phyloP scores from a whole-genome alignment of 352 stramenopile species.

The Phytophthora megakarya region DNA sequence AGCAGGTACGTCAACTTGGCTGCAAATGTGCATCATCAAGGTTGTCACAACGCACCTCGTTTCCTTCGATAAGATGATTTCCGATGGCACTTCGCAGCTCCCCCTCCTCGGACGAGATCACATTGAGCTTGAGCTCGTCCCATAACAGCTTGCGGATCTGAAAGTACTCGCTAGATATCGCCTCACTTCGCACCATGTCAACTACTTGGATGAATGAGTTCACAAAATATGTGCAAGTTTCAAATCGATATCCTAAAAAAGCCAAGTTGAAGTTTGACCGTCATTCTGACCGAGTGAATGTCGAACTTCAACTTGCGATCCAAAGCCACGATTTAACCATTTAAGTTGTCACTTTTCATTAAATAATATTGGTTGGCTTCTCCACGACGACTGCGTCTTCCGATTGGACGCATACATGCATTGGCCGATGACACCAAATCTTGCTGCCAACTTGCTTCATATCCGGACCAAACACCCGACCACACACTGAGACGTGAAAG shows the following conservation, averaged over 20 bases:
- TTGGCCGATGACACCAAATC: constrained; percentile 53
- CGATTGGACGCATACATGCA: constrained; percentile 46
- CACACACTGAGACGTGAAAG: constrained; percentile 52
- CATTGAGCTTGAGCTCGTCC: constrained; percentile 68
- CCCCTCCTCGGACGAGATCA: constrained; percentile 58
- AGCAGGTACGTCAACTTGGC: neutral
- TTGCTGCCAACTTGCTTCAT: constrained; percentile 21
- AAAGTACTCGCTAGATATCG: constrained; percentile 63
- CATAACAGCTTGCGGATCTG: constrained; percentile 73
- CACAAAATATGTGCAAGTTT: constrained; percentile 11
- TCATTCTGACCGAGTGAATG: constrained; percentile 20
- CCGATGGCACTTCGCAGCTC: constrained; percentile 68
- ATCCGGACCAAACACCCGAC: constrained; percentile 23
- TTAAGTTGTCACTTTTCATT: constrained; percentile 15
- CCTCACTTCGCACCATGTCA: constrained; percentile 6
- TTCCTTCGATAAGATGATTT: constrained; percentile 70
- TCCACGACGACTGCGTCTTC: constrained; percentile 7
- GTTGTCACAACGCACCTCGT: constrained; percentile 40
- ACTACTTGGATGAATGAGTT: neutral
- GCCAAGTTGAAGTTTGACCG: constrained; percentile 27
- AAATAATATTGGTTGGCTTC: constrained; percentile 32
- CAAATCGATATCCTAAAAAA: constrained; percentile 11
- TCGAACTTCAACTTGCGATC: constrained; percentile 20
- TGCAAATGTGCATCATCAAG: neutral
- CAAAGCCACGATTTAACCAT: neutral